These are phyloP conservation scores for Achlya hypogyna DNA, from an alignment of 352 stramenopile genomes.

Conservation along the genomic window DNA sequence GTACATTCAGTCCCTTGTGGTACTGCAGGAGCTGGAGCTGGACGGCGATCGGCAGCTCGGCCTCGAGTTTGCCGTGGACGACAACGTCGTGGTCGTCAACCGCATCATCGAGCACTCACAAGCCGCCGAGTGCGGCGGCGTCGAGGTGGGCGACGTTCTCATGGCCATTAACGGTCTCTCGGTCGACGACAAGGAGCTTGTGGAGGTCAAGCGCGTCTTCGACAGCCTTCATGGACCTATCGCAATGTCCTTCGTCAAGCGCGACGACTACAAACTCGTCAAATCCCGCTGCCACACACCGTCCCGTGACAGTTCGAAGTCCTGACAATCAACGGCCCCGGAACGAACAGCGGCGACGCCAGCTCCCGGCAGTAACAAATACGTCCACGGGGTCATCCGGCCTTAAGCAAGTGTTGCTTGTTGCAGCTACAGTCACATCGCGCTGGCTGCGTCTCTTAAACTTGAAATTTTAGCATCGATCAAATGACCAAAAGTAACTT, in stretches of 20 bases:
- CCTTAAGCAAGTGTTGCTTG: too few species aligned
- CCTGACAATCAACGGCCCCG: too few species aligned
- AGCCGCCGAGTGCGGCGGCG: slow-evolving; percentile 45
- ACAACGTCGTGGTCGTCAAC: slow-evolving; percentile 48
- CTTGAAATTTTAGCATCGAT: too few species aligned
- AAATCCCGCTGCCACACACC: background rate
- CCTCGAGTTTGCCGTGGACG: slow-evolving; percentile 64
- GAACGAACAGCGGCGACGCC: too few species aligned
- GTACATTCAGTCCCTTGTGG: slow-evolving; percentile 78
- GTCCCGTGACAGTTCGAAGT: background rate
- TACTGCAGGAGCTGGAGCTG: slow-evolving; percentile 69
- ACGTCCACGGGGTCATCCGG: background rate
- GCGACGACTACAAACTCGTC: slow-evolving; percentile 49
- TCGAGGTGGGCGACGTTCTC: slow-evolving; percentile 59
- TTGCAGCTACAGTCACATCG: too few species aligned
- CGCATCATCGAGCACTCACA: slow-evolving; percentile 46
- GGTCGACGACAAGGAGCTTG: slow-evolving; percentile 71
- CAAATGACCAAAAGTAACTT: too few species aligned
- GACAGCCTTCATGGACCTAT: slow-evolving; percentile 54
- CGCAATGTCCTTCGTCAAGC: slow-evolving; percentile 70
- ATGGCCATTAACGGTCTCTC: slow-evolving; percentile 72
- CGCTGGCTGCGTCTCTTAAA: too few species aligned
- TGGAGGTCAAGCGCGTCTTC: slow-evolving; percentile 66
- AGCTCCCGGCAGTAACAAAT: background rate
- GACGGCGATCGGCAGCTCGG: slow-evolving; percentile 57